Conservation (phyloP, 257 asterid genomes). For the Cruciata laevipes region DNA sequence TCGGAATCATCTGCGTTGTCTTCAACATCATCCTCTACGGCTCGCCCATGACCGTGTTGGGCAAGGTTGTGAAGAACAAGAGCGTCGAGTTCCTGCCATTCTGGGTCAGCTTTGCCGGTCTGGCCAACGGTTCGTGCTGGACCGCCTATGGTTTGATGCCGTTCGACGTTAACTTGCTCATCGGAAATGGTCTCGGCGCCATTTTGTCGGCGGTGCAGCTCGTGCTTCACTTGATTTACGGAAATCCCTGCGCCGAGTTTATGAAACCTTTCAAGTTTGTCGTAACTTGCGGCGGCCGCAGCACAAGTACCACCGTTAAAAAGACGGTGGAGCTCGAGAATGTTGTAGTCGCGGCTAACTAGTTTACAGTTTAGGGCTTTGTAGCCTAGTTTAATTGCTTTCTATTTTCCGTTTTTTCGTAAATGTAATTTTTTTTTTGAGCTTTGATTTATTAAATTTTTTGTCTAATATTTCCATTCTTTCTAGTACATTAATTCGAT, state of each 20-base stretch:
- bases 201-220: neutral
- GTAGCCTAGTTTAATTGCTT: too few species aligned
- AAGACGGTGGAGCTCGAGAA: too few species aligned
- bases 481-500: too few species aligned
- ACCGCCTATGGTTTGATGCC: neutral
- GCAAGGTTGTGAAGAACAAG: neutral
- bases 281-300: too few species aligned
- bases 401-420: too few species aligned
- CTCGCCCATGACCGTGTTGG: neutral
- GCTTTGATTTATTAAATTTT: too few species aligned
- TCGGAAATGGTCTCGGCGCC: neutral
- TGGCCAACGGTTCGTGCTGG: neutral
- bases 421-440: too few species aligned
- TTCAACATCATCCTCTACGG: neutral
- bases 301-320: too few species aligned
- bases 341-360: too few species aligned
- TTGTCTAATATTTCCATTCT: too few species aligned
- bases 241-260: neutral
- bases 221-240: neutral
- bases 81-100: neutral
- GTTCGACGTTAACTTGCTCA: neutral
- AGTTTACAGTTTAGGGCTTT: too few species aligned
- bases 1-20: neutral
- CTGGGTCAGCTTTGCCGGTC: neutral
- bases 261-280: neutral